These are phyloP conservation scores for Blastobotrys indianensis DNA, from an alignment of 1,139 yeast genomes.

Conservation along the genomic window DNA sequence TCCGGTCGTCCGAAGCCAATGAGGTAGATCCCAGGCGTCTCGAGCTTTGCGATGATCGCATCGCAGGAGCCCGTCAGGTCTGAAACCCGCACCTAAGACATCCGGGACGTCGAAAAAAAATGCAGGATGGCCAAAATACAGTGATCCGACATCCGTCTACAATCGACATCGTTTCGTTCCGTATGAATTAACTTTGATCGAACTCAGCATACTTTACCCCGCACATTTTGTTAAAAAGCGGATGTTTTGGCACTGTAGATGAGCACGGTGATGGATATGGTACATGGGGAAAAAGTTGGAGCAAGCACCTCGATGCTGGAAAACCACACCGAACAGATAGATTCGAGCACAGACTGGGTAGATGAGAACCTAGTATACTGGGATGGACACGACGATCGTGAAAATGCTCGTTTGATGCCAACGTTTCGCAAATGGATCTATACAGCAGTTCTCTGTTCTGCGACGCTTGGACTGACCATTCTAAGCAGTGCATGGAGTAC, in stretches of 20 bases:
- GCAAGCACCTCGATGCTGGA: no score
- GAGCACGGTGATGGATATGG: no score
- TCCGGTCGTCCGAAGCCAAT: no score
- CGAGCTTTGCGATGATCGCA: no score
- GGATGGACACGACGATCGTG: slow-evolving; percentile 13
- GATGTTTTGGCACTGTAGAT: no score
- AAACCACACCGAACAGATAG: not conserved
- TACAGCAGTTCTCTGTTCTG: slow-evolving; percentile 4
- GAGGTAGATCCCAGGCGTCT: no score
- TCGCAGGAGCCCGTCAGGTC: no score
- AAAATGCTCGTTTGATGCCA: slow-evolving; percentile 5
- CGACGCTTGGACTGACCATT: slow-evolving; percentile 11
- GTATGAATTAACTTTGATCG: not conserved
- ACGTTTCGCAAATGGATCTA: slow-evolving; percentile 8
- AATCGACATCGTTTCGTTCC: not conserved
- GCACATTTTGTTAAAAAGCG: no score
- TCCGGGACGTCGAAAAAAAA: no score
- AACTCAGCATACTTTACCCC: not conserved
- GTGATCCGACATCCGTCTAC: not conserved
- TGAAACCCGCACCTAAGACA: no score
- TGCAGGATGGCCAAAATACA: no score
- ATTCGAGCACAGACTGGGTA: not conserved
- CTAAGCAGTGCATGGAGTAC: slow-evolving; percentile 54
- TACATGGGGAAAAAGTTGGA: no score
- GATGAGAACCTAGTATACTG: slow-evolving; percentile 7